Evolutionary conservation across 257 asterid genomes (phyloP).

Genomic region (Solanum sitiens): DNA sequence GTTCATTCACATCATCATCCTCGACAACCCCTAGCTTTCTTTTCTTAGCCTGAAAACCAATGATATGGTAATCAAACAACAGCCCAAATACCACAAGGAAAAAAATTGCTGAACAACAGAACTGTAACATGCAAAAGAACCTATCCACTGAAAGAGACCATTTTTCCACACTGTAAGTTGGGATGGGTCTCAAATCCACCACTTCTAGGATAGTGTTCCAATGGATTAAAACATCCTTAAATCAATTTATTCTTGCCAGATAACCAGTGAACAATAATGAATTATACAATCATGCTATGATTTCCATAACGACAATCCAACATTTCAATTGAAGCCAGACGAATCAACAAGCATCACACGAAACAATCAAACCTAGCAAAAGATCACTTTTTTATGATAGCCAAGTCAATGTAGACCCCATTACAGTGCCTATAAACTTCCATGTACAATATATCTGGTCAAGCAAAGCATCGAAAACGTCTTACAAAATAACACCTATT

Average conservation of each 20-base stretch:
- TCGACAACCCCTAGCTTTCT: constrained; percentile 76
- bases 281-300: background rate
- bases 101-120: background rate
- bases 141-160: background rate
- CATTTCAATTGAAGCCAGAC: background rate
- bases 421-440: background rate
- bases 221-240: background rate
- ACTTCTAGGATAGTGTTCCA: background rate
- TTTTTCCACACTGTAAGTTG: background rate
- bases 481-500: background rate
- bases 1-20: constrained; percentile 29
- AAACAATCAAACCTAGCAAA: background rate
- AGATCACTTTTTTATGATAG: background rate
- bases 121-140: background rate
- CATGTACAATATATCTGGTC: background rate
- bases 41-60: constrained; percentile 42
- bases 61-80: background rate
- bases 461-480: background rate
- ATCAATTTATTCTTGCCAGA: background rate
- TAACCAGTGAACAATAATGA: background rate
- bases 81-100: background rate
- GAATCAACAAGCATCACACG: background rate
- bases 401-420: background rate
- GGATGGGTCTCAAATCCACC: background rate
- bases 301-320: background rate